Evolutionary conservation across 192 early-diverging fungal genomes (phyloP).

Genomic region (Anaeromyces robustus): DNA sequence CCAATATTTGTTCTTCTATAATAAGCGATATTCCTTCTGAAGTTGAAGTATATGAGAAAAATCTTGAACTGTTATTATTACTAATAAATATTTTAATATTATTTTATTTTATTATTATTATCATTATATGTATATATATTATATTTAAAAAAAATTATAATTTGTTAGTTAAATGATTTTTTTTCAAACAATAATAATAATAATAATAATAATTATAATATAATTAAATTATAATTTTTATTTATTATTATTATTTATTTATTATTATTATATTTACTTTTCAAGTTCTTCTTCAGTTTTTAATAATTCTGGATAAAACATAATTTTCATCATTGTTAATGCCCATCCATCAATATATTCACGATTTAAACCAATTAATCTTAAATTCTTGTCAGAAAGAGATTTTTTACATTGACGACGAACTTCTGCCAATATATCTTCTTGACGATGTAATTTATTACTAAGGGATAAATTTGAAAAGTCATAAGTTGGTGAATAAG

Average conservation of each 20-base stretch:
- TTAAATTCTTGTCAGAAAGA: slow-evolving; percentile 26
- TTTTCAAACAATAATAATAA: too few relatives aligned
- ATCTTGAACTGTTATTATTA: slow-evolving; percentile 8
- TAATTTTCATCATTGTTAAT: slow-evolving; percentile 31
- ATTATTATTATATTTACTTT: neutral
- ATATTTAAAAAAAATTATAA: too few relatives aligned
- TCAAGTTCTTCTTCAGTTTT: neutral
- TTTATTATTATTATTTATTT: too few relatives aligned
- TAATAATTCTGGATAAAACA: slow-evolving; percentile 34
- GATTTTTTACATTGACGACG: slow-evolving; percentile 17
- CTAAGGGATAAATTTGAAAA: slow-evolving; percentile 4
- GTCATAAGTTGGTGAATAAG: neutral
- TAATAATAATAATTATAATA: too few relatives aligned
- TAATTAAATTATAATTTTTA: too few relatives aligned
- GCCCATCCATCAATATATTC: slow-evolving; percentile 38
- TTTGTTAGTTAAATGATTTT: too few relatives aligned
- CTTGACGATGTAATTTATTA: neutral
- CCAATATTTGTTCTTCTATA: slow-evolving; percentile 38
- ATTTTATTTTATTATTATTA: too few relatives aligned
- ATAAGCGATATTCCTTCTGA: slow-evolving; percentile 51
- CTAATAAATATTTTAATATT: too few relatives aligned
- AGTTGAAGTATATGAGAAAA: slow-evolving; percentile 53
- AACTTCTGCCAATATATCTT: slow-evolving; percentile 14
- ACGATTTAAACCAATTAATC: slow-evolving; percentile 45
- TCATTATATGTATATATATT: too few relatives aligned